Evolutionary conservation across 1,284 basidiomycete species (phyloP), one percentile per base, ranked within the genome.

Genomic region (Gomphus sp.): DNA sequence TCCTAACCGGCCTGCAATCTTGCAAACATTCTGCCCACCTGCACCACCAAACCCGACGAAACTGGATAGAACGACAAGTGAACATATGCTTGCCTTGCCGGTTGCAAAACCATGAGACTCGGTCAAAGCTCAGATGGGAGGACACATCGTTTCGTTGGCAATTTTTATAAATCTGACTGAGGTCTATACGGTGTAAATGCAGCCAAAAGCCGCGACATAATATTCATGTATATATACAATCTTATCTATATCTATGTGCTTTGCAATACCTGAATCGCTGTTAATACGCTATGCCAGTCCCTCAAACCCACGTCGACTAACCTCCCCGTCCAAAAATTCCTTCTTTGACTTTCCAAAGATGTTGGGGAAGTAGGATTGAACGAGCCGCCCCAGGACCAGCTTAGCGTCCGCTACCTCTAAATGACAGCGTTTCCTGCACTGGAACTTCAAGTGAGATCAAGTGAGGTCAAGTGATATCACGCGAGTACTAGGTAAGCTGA

Each of bases 141-240:
- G 77, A 65, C 87, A 89, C 93, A 97, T 97, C 0, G 90, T 91
- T 73, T 93, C 91, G 63, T 93, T 94, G 11, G 91, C 91, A n/a
- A 94, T 89, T 67, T 91, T 91, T 74, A 95, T 89, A 69, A 93
- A 95, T 2, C n/a, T n/a, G n/a, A n/a, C 88, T 89, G 34, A 41
- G 37, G 18, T 14, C n/a, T 49, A 48, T 14, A 6, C n/a, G 16
- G 52, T 47, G 41, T 55, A 6, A 43, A 47, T 39, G 34, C 11
- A 16, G 8, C 9, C 14, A 18, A 4, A 50, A 33, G 48, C 36
- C 55, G 43, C 50, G 60, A n/a, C n/a, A n/a, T n/a, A n/a, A n/a
- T n/a, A n/a, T n/a, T n/a, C n/a, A n/a, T n/a, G n/a, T n/a, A n/a
- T n/a, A 64, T 91, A 93, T 9, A 93, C 87, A 37, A 98, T 84